Evolutionary conservation across 2,329 filamentous ascomycete genomes (phyloP), one percentile per base, ranked within the genome.

Genomic region (Hypoxylon sp.): DNA sequence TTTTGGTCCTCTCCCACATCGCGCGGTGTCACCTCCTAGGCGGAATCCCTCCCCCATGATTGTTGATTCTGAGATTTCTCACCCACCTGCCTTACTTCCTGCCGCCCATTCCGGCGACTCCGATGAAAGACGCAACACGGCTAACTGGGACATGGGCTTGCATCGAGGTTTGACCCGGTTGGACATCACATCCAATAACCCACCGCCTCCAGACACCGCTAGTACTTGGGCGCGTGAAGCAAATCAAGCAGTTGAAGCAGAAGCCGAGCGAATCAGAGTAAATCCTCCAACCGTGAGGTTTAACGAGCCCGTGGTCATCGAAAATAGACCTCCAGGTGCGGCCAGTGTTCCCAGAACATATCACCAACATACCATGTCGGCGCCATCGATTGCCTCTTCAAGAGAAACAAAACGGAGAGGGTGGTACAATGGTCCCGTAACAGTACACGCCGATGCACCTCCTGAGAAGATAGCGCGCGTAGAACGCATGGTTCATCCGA

Each of bases 11-110:
- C 83, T 92, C 23, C 91, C 89, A 25, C 86, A 87, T 63, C 87
- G 86, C 19, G 86, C 89, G 0, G 78, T 84, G 11, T 88, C 91
- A 0, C 89, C 90, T 6, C 86, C 88, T 1, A 86, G 88, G 52
- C 88, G 90, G 50, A 86, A 86, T 59, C 84, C 88, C 1, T 94
- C 92, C 57, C 92, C 93, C 0, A 94, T 96, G 92, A 87, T 91
- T 75, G 81, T 94, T 9, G 93, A 97, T 72, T 74, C 81, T 34
- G 78, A 86, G 73, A 58, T 80, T 68, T 34, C 80, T 65, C 72
- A 80, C 77, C 80, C 79, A 55, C 72, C 82, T 14, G 58, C 80
- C 0, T 70, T 78, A 2, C 72, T 78, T 9, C 78, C 77, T 1
- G 64, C 74, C 2, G 65, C 74, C 1, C 78, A 79, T 2, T 73